Conservation (phyloP, 768 basidiomycete genomes). For the Mycena indigotica region DNA sequence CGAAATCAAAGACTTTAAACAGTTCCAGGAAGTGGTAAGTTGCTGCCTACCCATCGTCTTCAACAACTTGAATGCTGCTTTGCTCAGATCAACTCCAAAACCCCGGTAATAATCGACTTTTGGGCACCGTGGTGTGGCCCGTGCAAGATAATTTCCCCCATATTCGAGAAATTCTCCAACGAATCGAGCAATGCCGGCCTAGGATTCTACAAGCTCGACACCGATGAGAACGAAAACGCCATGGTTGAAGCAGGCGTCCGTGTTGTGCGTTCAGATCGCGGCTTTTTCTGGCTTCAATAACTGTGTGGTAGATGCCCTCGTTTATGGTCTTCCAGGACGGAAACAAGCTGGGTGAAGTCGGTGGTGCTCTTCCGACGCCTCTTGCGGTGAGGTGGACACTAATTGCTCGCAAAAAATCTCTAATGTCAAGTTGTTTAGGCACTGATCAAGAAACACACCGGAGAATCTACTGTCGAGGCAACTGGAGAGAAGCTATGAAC, state of each 20-base stretch:
- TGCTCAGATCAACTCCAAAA: constrained; percentile 49
- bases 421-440: neutral
- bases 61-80: neutral
- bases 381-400: constrained; percentile 7
- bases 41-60: neutral
- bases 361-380: constrained; percentile 38
- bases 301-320: constrained; percentile 38
- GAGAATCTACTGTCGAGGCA: neutral
- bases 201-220: constrained; percentile 74
- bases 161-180: constrained; percentile 60
- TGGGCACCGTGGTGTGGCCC: constrained; percentile 82
- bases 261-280: constrained; percentile 61
- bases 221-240: constrained; percentile 59
- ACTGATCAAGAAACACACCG: constrained; percentile 14
- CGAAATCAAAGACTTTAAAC: constrained; percentile 33
- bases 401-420: neutral
- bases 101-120: constrained; percentile 64
- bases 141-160: constrained; percentile 64
- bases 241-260: constrained; percentile 60
- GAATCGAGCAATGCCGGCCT: constrained; percentile 35
- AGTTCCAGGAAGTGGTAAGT: constrained; percentile 52
- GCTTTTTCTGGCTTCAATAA: neutral
- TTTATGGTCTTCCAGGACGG: constrained; percentile 33
- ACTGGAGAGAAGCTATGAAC: constrained; percentile 9
- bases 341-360: constrained; percentile 31